Conservation (phyloP, 2,329 filamentous ascomycete genomes). For the Colletotrichum sp. region DNA sequence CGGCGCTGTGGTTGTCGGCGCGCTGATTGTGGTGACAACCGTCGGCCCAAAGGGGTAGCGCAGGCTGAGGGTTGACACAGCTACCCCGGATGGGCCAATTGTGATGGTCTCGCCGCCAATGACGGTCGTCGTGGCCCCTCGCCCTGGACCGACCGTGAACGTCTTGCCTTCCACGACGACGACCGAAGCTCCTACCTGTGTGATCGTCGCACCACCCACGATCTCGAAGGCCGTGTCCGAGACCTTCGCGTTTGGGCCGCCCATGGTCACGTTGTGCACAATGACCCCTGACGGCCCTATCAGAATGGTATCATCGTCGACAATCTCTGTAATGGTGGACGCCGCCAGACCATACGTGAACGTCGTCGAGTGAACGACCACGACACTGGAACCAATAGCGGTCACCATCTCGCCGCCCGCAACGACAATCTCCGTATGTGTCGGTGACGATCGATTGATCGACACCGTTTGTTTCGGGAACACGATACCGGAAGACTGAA, state of each 20-base stretch:
- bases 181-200: conserved; percentile 49
- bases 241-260: conserved; percentile 40
- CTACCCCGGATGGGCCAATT: conserved; percentile 54
- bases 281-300: conserved; percentile 51
- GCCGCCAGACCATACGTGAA: conserved; percentile 47
- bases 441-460: conserved; percentile 32
- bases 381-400: conserved; percentile 42
- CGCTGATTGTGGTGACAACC: conserved; percentile 43
- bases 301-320: conserved; percentile 56
- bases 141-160: conserved; percentile 54
- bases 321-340: conserved; percentile 36
- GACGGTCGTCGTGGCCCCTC: conserved; percentile 44
- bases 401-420: conserved; percentile 53
- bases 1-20: conserved; percentile 28
- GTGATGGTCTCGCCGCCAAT: conserved; percentile 56
- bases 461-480: conserved; percentile 37
- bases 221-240: conserved; percentile 47
- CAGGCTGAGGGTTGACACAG: conserved; percentile 49
- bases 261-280: conserved; percentile 44
- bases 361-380: conserved; percentile 46
- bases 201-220: conserved; percentile 57
- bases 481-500: conserved; percentile 37
- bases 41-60: conserved; percentile 49
- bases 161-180: conserved; percentile 54
- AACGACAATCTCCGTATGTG: conserved; percentile 48